Base-by-base conservation (phyloP, 257 asterid genomes). In the Craterostigma plantagineum region DNA sequence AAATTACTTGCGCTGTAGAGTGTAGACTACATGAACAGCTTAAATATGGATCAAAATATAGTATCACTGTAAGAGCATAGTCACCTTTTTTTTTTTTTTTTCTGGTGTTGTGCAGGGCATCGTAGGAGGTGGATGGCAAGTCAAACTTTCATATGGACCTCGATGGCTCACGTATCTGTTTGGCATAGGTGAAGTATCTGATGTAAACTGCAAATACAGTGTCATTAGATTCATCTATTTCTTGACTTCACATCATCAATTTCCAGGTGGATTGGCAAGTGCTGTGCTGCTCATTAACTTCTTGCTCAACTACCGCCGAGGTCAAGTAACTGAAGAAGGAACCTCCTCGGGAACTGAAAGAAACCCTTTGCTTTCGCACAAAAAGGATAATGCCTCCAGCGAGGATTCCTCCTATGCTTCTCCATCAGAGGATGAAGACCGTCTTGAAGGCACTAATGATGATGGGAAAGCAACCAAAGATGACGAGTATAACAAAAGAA, bases 121-220 rank as follows among this genome's bases (percentile, higher is more conserved):
- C 42, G 58, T 44, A 17, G 51, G 49, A 34, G 68, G 65, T 40
- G 60, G 57, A 55, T 68, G 69, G 68, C 37, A 38, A 48, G 65
- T 85, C 50, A 65, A 69, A 57, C 44, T 85, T 47, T 75, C 86
- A 18, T 81, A 75, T 52, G 81, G 70, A 48, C 94, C 81, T 50
- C 71, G 91, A 44, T 77, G 92, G 92, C 33, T 70, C 45, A 66
- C 70, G 42, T 85, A 81, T 55, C 14, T 75, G 50, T 39, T 55
- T 42, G 79, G 83, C 44, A 42, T 72, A 66, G 86, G 92, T 85
- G 64, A 43, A 18, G 43, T 62, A 47, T 53, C 41, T n/a, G 30
- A 42, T 34, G 12, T 48, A 38, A 43, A 4, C 1, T 11, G 2
- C 30, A 15, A 41, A 48, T 16, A 35, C 35, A 42, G 35, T 11